These are phyloP conservation scores for Verticillium zaregamsianum DNA, from an alignment of 2,329 filamentous ascomycete species.

Conservation along the genomic window DNA sequence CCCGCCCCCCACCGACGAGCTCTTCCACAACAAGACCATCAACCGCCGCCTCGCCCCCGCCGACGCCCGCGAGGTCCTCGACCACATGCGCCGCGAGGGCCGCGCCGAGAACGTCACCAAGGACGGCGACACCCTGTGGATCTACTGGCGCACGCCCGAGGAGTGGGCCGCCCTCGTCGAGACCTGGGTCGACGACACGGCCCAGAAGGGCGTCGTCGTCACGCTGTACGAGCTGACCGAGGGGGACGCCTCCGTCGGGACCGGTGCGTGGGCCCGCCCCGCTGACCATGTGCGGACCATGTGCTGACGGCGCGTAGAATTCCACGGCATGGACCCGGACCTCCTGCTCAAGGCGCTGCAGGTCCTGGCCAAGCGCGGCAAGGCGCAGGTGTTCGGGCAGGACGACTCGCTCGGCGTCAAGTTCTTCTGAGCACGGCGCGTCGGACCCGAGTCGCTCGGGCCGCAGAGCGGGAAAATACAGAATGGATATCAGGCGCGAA, in stretches of 20 bases:
- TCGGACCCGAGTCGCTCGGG: neutral
- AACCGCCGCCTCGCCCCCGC: slow-evolving; percentile 43
- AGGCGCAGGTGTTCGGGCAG: slow-evolving; percentile 87
- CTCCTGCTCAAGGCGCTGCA: slow-evolving; percentile 74
- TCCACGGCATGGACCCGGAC: slow-evolving; percentile 83
- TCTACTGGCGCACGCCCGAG: slow-evolving; percentile 83
- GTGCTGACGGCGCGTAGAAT: slow-evolving; percentile 50
- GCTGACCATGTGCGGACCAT: slow-evolving; percentile 8
- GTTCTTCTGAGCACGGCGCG: slow-evolving; percentile 68
- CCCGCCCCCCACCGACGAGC: slow-evolving; percentile 21
- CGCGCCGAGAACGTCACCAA: slow-evolving; percentile 61
- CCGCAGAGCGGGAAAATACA: neutral
- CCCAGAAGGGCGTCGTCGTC: slow-evolving; percentile 81
- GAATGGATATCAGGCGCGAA: neutral
- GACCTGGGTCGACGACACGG: slow-evolving; percentile 81
- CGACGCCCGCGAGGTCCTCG: slow-evolving; percentile 55
- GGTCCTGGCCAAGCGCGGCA: slow-evolving; percentile 82
- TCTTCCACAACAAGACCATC: slow-evolving; percentile 56
- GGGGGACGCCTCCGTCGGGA: slow-evolving; percentile 72
- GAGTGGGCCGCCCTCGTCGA: slow-evolving; percentile 84
- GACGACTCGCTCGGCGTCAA: slow-evolving; percentile 91
- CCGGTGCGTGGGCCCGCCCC: slow-evolving; percentile 44
- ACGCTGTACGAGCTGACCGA: slow-evolving; percentile 90
- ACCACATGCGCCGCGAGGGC: slow-evolving; percentile 55
- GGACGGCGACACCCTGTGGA: slow-evolving; percentile 54